Evolutionary conservation across 2,329 filamentous ascomycete species (phyloP).

Genomic region (Aspergillus udagawae): DNA sequence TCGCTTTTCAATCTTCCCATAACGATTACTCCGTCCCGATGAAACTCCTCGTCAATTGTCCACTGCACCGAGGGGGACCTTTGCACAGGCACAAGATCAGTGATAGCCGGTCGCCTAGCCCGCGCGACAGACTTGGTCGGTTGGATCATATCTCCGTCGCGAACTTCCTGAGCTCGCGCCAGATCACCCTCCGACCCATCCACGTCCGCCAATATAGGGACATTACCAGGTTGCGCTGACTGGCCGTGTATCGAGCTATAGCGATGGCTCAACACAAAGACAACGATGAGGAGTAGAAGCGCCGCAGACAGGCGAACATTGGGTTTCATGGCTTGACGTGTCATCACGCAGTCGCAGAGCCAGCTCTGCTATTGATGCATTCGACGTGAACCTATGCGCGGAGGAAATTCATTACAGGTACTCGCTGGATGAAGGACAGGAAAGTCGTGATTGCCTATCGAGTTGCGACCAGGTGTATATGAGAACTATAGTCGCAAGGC

Average conservation of each 20-base stretch:
- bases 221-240: not conserved
- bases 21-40: conserved; percentile 32
- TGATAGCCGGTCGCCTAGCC: not conserved
- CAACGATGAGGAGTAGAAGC: not conserved
- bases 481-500: no score
- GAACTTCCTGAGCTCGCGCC: no score
- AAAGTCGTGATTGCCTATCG: no score
- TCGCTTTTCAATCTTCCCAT: conserved; percentile 41
- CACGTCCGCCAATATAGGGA: not conserved
- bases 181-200: not conserved
- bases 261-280: not conserved
- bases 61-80: conserved; percentile 9
- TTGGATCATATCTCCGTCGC: not conserved
- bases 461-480: no score
- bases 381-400: no score
- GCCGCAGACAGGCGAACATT: not conserved
- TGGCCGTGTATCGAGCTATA: not conserved
- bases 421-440: no score
- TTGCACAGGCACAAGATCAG: not conserved
- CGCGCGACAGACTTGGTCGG: not conserved
- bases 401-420: no score
- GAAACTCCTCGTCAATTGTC: conserved; percentile 16
- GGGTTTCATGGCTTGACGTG: not conserved
- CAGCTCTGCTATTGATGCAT: no score
- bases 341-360: not conserved